phyloP scores from a whole-genome alignment of 1,139 yeast species.

The Geotrichum bryndzae region DNA sequence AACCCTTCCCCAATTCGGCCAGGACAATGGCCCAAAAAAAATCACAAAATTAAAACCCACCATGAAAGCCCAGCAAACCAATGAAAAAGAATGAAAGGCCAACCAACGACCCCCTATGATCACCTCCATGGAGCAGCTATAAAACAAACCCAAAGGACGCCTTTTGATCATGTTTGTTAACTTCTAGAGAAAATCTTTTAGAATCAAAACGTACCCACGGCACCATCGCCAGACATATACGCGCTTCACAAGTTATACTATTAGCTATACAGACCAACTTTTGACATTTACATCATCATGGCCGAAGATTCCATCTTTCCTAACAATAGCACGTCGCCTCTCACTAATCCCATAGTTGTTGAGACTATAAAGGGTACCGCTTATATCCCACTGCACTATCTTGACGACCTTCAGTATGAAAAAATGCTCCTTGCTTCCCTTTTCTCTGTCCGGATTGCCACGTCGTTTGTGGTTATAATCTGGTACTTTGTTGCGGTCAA shows the following conservation, averaged over 20 bases:
- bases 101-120: neutral
- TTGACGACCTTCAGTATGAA: slow-evolving; percentile 35
- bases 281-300: neutral
- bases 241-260: no score
- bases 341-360: neutral
- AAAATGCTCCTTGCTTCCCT: slow-evolving; percentile 33
- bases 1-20: neutral
- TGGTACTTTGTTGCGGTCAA: slow-evolving; percentile 22
- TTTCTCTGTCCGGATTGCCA: slow-evolving; percentile 39
- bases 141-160: no score
- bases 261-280: no score
- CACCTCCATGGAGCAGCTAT: neutral
- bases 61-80: neutral
- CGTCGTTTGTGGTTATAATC: slow-evolving; percentile 26
- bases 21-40: neutral
- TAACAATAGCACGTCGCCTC: neutral
- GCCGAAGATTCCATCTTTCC: neutral
- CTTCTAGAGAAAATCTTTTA: no score
- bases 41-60: neutral
- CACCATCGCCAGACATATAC: no score
- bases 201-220: no score
- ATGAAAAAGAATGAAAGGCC: neutral
- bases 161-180: no score
- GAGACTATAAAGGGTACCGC: slow-evolving; percentile 9
- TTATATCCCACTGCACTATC: slow-evolving; percentile 20